These are phyloP conservation scores for Mycena indigotica DNA, from an alignment of 768 basidiomycete genomes.

Conservation along the genomic window DNA sequence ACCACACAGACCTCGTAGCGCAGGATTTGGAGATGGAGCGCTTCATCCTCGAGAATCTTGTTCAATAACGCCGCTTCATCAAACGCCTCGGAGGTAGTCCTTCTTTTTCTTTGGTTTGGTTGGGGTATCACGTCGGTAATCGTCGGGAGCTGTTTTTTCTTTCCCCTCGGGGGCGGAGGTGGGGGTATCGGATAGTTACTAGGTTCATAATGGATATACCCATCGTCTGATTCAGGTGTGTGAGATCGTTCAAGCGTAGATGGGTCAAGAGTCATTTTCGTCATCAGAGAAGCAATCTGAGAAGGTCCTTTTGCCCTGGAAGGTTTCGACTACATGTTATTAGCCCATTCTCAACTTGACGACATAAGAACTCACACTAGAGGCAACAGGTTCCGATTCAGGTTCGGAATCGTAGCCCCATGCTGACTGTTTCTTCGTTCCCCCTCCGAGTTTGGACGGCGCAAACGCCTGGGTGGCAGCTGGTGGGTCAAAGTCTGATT, in stretches of 20 bases:
- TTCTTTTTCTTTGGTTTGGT: slow-evolving; percentile 16
- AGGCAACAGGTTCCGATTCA: slow-evolving; percentile 7
- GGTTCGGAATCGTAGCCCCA: slow-evolving; percentile 23
- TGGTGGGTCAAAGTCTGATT: slow-evolving; percentile 17
- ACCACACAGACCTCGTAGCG: slow-evolving; percentile 59
- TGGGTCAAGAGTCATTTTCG: slow-evolving; percentile 11
- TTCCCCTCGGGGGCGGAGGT: neutral
- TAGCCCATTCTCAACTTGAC: slow-evolving; percentile 26
- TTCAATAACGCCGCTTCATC: slow-evolving; percentile 44
- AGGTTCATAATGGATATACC: slow-evolving; percentile 39
- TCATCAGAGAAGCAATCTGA: slow-evolving; percentile 22
- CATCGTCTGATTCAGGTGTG: slow-evolving; percentile 29
- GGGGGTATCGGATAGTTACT: neutral
- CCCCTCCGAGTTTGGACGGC: slow-evolving; percentile 33
- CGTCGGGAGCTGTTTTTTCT: neutral
- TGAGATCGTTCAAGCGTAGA: slow-evolving; percentile 5
- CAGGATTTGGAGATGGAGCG: slow-evolving; percentile 57
- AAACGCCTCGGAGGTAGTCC: slow-evolving; percentile 22
- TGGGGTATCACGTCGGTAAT: neutral
- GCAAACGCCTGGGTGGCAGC: slow-evolving; percentile 34
- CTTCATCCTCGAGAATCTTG: slow-evolving; percentile 46
- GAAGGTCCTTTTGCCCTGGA: slow-evolving; percentile 34
- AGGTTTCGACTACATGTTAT: slow-evolving; percentile 33
- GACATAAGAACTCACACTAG: slow-evolving; percentile 9
- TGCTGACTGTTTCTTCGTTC: neutral